Evolutionary conservation across 1,139 yeast genomes (phyloP), one percentile per base, ranked within the genome.

Genomic region (Blastobotrys apis): DNA sequence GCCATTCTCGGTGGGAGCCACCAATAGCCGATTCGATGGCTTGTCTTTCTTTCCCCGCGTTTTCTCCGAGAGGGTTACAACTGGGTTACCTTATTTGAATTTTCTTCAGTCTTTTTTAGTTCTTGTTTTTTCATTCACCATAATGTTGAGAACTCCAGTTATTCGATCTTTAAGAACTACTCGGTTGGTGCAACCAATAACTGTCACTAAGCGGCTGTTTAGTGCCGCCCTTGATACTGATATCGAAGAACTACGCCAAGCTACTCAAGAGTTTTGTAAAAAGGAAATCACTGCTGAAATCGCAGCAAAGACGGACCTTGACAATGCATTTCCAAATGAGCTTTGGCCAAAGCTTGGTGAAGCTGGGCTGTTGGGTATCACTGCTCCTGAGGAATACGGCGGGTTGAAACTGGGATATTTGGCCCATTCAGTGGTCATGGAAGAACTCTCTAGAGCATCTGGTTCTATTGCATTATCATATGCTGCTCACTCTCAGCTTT

Each of bases 401-500:
- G 66, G 66, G 3, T 50, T 63, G 22, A 58, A 56, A 19, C 51
- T 60, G 37, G 66, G 66, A n/a, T 63, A 63, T 50, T 45, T 55
- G 30, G 66, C 65, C 16, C 66, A 63, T 47, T 44, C 60, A 3
- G 65, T 60, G 4, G 66, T 63, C 27, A 59, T 63, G 62, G 66
- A 63, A 48, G 66, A 62, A 47, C 47, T 63, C 8, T 60, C 65
- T 3, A 51, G 63, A 15, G 65, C 65, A 13, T 53, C 59, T 21
- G 59, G 65, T 1, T 60, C 66, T 5, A 63, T 63, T 47, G 66
- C 54, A 8, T 57, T 63, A 20, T 60, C 65, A 3, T 63, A 63
- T 48, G 61, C 64, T 9, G 66, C 66, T 2, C 66, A 63, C 48
- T 59, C 66, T 3, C 65, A 63, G 48, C 57, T 63, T 21, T 63